Base-by-base conservation (phyloP, 106 monocot genomes). In the Apostasia shenzhenica region DNA sequence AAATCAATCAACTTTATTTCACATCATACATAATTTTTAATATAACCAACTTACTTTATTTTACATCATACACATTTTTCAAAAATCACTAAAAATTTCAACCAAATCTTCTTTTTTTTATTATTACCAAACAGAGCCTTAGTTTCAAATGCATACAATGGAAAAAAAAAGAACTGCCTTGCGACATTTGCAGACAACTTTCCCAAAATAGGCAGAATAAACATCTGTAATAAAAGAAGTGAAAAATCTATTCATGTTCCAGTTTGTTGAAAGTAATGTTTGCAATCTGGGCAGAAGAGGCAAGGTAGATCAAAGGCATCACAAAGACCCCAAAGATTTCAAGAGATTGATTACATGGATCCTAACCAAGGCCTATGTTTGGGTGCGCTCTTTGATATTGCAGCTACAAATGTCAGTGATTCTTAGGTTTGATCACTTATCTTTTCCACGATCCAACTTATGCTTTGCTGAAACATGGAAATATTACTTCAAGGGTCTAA, bases 361-460 rank as follows among this genome's bases (percentile, higher is more conserved):
- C 92, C 97, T 8, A 74, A 82, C 57, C 97, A 97, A 82, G 83
- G 81, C 54, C 92, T 97, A 43, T 97, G 97, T 72, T 80, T 97
- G 60, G 97, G 97, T 63, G 92, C 97, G 44, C 79, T 97, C 11
- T 97, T 97, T 77, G 84, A 97, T 68, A 97, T 97, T 67, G 97
- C 97, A 55, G 97, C 97, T 65, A 97, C 97, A 71, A 97, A 97
- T 83, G 97, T 97, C 39, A 71, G 82, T 70, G 8, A 39, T 10
- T 69, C 10, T 78, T 43, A 63, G 53, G 64, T 63, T 14, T 54
- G 40, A 37, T 45, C 12, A 47, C 59, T 26, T 41, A 50, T 9
- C 11, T 38, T 44, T 14, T 48, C 11, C 59, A 58, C 61, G 38
- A 2, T 67, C n/a, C 62, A 41, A 13, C 42, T 13, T 26, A 72